These are phyloP conservation scores for Adansonia rubrostipa DNA, from an alignment of 441 rosid species.

Conservation along the genomic window DNA sequence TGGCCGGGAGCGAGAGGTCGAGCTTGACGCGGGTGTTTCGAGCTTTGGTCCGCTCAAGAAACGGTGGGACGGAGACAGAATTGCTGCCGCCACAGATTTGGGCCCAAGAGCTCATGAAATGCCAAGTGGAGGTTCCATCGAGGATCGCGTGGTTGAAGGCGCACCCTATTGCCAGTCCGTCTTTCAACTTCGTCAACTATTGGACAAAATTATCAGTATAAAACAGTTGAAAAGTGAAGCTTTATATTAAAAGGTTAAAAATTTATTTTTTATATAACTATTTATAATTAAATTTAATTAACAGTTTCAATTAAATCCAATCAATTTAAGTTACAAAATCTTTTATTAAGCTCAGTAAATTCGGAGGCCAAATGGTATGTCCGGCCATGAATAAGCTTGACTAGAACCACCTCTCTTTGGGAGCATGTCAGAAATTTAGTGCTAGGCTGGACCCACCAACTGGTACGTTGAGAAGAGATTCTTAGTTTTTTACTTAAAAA, in stretches of 20 bases:
- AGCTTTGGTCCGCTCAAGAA: conserved; percentile 74
- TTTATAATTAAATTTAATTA: too few relatives aligned
- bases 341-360: too few relatives aligned
- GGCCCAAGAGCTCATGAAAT: conserved; percentile 93
- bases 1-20: conserved; percentile 51
- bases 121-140: conserved; percentile 91
- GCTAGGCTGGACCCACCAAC: too few relatives aligned
- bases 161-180: conserved; percentile 81
- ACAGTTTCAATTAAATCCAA: too few relatives aligned
- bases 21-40: conserved; percentile 82
- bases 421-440: too few relatives aligned
- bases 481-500: too few relatives aligned
- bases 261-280: too few relatives aligned
- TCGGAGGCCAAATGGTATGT: too few relatives aligned
- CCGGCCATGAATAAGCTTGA: too few relatives aligned
- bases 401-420: neutral
- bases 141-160: conserved; percentile 90
- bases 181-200: conserved; percentile 79
- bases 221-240: neutral
- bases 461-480: too few relatives aligned
- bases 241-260: too few relatives aligned
- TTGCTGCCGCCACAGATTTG: conserved; percentile 55
- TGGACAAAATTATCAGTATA: neutral
- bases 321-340: too few relatives aligned
- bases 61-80: conserved; percentile 45